Conservation (phyloP, 2,329 filamentous ascomycete species). For the Neopestalotiopsis rosae region DNA sequence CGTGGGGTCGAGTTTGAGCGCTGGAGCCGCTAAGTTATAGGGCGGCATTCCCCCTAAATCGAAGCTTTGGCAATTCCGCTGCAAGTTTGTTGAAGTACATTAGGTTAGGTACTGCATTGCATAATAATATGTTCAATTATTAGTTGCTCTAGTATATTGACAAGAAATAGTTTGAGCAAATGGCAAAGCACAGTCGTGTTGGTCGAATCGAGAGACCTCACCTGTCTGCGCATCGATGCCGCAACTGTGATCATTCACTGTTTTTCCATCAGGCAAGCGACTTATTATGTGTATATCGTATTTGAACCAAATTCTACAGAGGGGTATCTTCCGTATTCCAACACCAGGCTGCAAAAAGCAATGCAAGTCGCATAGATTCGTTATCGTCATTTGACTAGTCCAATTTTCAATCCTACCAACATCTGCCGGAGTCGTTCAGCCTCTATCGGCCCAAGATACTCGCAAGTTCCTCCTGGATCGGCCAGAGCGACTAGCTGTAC, state of each 20-base stretch:
- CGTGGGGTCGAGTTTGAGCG: constrained; percentile 14
- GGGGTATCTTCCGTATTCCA: constrained; percentile 12
- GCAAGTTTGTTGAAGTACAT: background rate
- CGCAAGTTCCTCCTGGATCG: constrained; percentile 33
- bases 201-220: too few relatives aligned
- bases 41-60: background rate
- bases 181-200: too few relatives aligned
- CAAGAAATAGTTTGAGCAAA: too few relatives aligned
- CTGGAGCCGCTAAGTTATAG: background rate
- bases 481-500: constrained; percentile 25
- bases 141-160: too few relatives aligned
- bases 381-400: background rate
- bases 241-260: background rate
- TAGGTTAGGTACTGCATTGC: too few relatives aligned
- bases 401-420: background rate
- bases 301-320: background rate
- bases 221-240: background rate
- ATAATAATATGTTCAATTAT: too few relatives aligned
- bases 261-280: background rate
- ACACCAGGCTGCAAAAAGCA: background rate
- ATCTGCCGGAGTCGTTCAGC: background rate
- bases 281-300: background rate
- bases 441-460: constrained; percentile 34
- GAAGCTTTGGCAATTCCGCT: background rate
- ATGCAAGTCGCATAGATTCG: background rate